Conservation (phyloP, 495 filamentous ascomycete genomes). For the Lepraria neglecta region DNA sequence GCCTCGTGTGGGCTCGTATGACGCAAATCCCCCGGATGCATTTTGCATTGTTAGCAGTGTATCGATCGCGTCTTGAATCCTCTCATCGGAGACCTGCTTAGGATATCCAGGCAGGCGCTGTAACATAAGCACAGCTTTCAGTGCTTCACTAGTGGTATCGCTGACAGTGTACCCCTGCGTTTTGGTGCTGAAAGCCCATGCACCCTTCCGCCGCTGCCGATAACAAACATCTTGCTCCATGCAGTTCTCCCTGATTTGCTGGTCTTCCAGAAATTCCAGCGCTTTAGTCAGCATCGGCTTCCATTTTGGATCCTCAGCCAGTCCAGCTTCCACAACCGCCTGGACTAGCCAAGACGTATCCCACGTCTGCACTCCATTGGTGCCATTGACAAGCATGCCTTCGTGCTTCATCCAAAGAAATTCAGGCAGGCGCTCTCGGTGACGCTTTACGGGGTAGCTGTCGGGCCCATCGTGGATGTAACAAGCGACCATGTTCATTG, state of each 20-base stretch:
- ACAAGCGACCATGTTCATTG: conserved; percentile 79
- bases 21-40: conserved; percentile 76
- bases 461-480: conserved; percentile 79
- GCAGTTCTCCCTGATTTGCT: conserved; percentile 84
- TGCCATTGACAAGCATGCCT: conserved; percentile 92
- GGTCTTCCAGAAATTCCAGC: conserved; percentile 78
- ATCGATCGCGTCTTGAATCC: conserved; percentile 81
- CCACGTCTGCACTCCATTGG: conserved; percentile 95
- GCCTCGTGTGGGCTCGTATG: conserved; percentile 78
- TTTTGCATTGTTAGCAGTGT: conserved; percentile 92
- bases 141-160: conserved; percentile 85
- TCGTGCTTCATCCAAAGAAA: conserved; percentile 89
- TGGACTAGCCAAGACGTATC: conserved; percentile 89
- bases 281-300: conserved; percentile 77
- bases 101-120: conserved; percentile 76
- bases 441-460: conserved; percentile 65
- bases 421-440: conserved; percentile 74
- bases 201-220: conserved; percentile 86
- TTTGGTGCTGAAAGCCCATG: conserved; percentile 89
- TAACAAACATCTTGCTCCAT: conserved; percentile 75
- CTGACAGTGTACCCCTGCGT: conserved; percentile 91
- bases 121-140: conserved; percentile 80
- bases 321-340: conserved; percentile 67
- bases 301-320: conserved; percentile 72
- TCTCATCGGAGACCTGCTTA: conserved; percentile 60